Evolutionary conservation across 345 rosid genomes (phyloP), one percentile per base, ranked within the genome.

Genomic region (Salix udensis): DNA sequence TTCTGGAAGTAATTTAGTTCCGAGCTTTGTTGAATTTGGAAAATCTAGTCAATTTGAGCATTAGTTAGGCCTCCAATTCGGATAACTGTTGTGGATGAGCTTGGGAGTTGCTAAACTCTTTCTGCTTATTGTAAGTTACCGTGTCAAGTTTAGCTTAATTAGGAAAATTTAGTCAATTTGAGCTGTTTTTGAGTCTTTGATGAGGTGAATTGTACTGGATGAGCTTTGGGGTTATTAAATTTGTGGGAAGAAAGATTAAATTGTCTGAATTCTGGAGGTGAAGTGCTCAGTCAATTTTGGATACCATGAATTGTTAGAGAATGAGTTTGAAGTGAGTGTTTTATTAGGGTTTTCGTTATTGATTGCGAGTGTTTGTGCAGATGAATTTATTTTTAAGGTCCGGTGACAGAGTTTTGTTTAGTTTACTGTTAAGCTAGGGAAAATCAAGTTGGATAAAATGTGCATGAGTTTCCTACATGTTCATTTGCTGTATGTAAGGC

Each of bases 121-220:
- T 58, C 64, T 58, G 64, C 64, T 58, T n/a, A 58, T 75, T 30
- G 62, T 36, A 16, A 34, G 78, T 53, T 66, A n/a, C 60, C 11
- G 50, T 24, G 36, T 53, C 19, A 18, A 62, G 44, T 42, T 24
- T 30, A 36, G 30, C 42, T 53, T 21, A 68, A 68, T 76, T 53
- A 39, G 36, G 62, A 62, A 73, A 76, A 26, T 46, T n/a, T 19
- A 40, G 65, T 62, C 67, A 31, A 36, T 58, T 76, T 74, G 64
- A 74, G 34, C 72, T 73, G 19, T 19, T 62, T 7, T 24, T 40
- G 68, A 13, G 64, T 70, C 64, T 62, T 79, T 65, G 28, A 50
- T 73, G 69, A 21, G 23, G 31, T 75, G 70, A 61, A 68, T 68
- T 65, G 39, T 34, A 42, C 13, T 8, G 26, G 26, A 55, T 55